Base-by-base conservation (phyloP, 2,329 filamentous ascomycete species). In the Botryotinia narcissicola region DNA sequence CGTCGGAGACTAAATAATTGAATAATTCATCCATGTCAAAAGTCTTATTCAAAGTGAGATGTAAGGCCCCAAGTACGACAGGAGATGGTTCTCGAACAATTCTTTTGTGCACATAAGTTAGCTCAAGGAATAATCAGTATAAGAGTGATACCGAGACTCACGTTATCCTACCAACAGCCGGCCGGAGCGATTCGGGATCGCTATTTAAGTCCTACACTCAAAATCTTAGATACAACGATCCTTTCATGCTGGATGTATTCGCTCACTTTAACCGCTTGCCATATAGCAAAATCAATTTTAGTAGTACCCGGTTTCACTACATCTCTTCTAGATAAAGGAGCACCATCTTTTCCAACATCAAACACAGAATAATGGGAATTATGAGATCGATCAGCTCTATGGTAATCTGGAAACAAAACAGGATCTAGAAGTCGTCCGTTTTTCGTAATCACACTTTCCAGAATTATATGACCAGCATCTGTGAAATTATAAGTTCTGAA, bases 1-100 rank as follows among this genome's bases (percentile, higher is more conserved):
- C 76, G n/a, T 86, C 85, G 20, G 86, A 83, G 8, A 89, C 84
- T 25, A 91, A 82, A 75, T 88, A 84, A 25, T 81, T 80, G 73
- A 88, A 87, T 1, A 91, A 82, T 75, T 90, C 88, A 66, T 89
- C 85, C 86, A 91, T 88, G 77, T 91, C 88, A 75, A 91, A 91
- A 73, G 87, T 82, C 20, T 85, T 79, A 42, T 85, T 83, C 83
- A 90, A 86, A 4, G 88, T 88, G 72, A 89, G 81, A 78, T 91
- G 89, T 3, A 90, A 82, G 0, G 87, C 87, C 2, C 86, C 88
- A 70, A 91, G 87, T 51, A 89, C 84, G 10, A 90, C 84, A 0
- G 89, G 87, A 2, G 87, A 87, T 1, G 88, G 89, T 76, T 91
- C 89, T 75, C 89, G 85, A 40, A 90, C 83, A 74, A 90, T 87